Evolutionary conservation across 2,329 filamentous ascomycete genomes (phyloP), one percentile per base, ranked within the genome.

Genomic region (Alternaria sp.): DNA sequence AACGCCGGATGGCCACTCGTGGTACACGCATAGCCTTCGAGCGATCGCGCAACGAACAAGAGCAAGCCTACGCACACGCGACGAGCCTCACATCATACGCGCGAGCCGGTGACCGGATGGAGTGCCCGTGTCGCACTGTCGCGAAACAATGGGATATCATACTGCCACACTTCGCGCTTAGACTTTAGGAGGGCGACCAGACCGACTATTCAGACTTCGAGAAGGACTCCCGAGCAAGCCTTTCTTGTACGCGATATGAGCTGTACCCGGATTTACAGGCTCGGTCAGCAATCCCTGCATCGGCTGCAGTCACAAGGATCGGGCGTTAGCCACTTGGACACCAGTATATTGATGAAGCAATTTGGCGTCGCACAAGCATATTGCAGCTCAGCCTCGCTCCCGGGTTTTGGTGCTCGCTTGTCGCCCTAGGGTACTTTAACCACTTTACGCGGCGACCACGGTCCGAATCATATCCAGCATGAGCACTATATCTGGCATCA

Each of bases 381-480:
- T 59, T 60, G 56, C 57, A 28, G 23, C 44, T 21, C 59, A 47
- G 44, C 45, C 44, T 52, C 28, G 51, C 47, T 50, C 64, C 59
- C 45, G 51, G 59, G 36, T 59, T 54, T 28, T 32, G 54, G 59
- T 56, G 44, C 47, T 54, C 56, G 59, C 56, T 64, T 61, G 56
- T 56, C 51, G 47, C 50, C 57, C 43, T 60, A 32, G 47, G 25
- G 45, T 43, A 63, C 56, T 69, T 63, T 75, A 73, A 57, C 62
- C 64, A 64, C 57, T 68, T 69, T 68, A 66, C 61, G 61, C 74
- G 74, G 73, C 61, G 59, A 64, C 62, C 59, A 65, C 75, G 75
- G 74, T 69, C 75, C 75, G 75, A 65, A 64, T 61, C 51, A 69
- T 69, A 60, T 68, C 66, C 59, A 64, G 65, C 62, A 50, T 52